These are phyloP conservation scores for Dendrobium chrysotoxum DNA, from an alignment of 106 monocot genomes.

Conservation along the genomic window DNA sequence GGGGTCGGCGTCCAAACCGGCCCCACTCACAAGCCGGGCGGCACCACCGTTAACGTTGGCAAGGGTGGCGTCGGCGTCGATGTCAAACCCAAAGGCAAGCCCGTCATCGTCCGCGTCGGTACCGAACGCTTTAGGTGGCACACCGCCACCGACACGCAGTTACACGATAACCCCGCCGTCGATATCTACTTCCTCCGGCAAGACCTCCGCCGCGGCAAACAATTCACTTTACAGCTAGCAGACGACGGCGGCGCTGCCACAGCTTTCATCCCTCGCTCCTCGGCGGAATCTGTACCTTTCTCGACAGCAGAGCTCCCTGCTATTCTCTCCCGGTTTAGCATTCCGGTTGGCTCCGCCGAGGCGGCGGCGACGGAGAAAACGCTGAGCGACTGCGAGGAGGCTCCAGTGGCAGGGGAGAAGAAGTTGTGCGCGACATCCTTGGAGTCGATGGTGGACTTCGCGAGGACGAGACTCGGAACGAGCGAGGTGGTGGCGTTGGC, in stretches of 20 bases:
- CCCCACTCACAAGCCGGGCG: conserved; percentile 11
- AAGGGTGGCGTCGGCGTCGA: conserved; percentile 21
- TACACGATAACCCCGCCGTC: conserved; percentile 26
- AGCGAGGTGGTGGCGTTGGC: not conserved
- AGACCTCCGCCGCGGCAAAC: conserved; percentile 29
- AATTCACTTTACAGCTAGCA: conserved; percentile 38
- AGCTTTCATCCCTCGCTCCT: conserved; percentile 23
- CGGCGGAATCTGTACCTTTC: conserved; percentile 50
- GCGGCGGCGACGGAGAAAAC: conserved; percentile 29
- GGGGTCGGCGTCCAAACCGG: conserved; percentile 25
- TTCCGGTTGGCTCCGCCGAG: conserved; percentile 27
- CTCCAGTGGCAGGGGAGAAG: conserved; percentile 21
- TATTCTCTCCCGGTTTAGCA: conserved; percentile 27
- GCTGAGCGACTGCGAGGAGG: conserved; percentile 37
- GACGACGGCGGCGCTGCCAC: not conserved
- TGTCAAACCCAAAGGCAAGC: conserved; percentile 23
- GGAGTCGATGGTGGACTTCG: conserved; percentile 86
- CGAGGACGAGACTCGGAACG: conserved; percentile 20
- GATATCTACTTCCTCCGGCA: conserved; percentile 54
- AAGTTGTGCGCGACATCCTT: conserved; percentile 64
- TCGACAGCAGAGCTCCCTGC: conserved; percentile 32
- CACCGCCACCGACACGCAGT: conserved; percentile 25
- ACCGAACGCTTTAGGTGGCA: no score
- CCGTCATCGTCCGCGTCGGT: conserved; percentile 19
- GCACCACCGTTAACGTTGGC: conserved; percentile 23